Base-by-base conservation (phyloP, 1,284 basidiomycete genomes). In the Rhodotorula sp. region DNA sequence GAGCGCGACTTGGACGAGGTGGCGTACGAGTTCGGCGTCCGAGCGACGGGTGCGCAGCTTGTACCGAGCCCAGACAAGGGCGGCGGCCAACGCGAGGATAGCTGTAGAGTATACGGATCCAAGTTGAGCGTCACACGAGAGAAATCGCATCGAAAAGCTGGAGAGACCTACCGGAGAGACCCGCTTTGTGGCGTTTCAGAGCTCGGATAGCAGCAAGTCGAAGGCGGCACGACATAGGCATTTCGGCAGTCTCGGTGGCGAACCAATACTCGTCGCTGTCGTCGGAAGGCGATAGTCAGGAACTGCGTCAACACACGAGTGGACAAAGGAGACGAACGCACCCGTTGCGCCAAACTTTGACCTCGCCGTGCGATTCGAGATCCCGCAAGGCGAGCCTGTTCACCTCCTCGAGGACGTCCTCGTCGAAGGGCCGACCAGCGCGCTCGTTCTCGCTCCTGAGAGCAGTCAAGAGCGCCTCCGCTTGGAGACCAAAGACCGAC, bases 321-420 rank as follows among this genome's bases (percentile, higher is more conserved):
- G 18, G 23, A 5, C 45, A 21, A 38, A 50, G 23, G n/a, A 21
- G 8, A 16, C 23, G 23, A 10, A 49, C 91, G 82, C 81, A 92
- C 90, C 85, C 83, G 72, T 84, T 80, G 80, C 90, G 89, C 79
- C 85, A 87, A 73, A 89, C 85, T 73, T 91, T 83, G n/a, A 94
- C 85, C 59, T 90, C 90, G 67, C 89, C 90, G 85, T 90, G 93
- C 78, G 88, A 85, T 52, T 88, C 84, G 64, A 97, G 83, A 79
- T 97, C 90, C 75, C 88, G 86, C 69, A 97, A 85, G 23, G 94
- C 94, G 3, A 76, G 50, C 18, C 72, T 16, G n/a, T 61, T 66
- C 12, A 71, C 64, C 77, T 91, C 88, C 73, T 88, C 85, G 77
- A 91, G 91, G 38, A 87, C 86, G 64, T 89, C 88, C 75, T 90